Percentiles rank a stretch among this genome's conserved stretches.
phyloP scores from a whole-genome alignment of 805 yeast species.

The Brettanomyces sp. region DNA sequence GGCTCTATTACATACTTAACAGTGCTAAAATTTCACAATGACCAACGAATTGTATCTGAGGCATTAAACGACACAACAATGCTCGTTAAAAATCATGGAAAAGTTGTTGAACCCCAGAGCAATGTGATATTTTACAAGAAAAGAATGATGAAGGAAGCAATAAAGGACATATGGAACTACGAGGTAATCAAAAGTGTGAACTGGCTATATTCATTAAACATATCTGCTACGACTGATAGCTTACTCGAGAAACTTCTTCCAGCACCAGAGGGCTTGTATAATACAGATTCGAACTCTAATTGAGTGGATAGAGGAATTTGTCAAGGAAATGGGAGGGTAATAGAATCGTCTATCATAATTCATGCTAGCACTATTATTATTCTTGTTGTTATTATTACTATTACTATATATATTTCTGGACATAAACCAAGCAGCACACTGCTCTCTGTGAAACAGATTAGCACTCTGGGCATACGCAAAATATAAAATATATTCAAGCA shows the following conservation, averaged over 20 bases:
- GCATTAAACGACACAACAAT: constrained; percentile 40
- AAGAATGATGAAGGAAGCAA: constrained; percentile 46
- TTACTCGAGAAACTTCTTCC: constrained; percentile 4
- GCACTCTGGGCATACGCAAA: too few species aligned
- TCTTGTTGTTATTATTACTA: too few species aligned
- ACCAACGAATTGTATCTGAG: constrained; percentile 35
- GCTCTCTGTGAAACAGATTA: too few species aligned
- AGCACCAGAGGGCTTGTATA: too few species aligned
- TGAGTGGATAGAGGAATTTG: too few species aligned
- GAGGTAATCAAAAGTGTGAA: constrained; percentile 57
- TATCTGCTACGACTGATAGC: constrained; percentile 10
- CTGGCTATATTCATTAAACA: constrained; percentile 41
- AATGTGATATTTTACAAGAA: constrained; percentile 35
- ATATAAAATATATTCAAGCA: too few species aligned
- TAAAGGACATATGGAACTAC: constrained; percentile 72
- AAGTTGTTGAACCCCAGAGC: constrained; percentile 35
- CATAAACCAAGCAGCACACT: too few species aligned
- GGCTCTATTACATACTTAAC: constrained; percentile 57
- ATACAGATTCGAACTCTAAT: too few species aligned
- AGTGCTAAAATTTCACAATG: constrained; percentile 41
- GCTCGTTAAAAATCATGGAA: constrained; percentile 44
- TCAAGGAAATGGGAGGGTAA: too few species aligned
- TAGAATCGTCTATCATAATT: too few species aligned
- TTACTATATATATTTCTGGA: too few species aligned
- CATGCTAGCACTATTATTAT: too few species aligned